phyloP scores from a whole-genome alignment of 257 asterid genomes.

The Petunia secreta region DNA sequence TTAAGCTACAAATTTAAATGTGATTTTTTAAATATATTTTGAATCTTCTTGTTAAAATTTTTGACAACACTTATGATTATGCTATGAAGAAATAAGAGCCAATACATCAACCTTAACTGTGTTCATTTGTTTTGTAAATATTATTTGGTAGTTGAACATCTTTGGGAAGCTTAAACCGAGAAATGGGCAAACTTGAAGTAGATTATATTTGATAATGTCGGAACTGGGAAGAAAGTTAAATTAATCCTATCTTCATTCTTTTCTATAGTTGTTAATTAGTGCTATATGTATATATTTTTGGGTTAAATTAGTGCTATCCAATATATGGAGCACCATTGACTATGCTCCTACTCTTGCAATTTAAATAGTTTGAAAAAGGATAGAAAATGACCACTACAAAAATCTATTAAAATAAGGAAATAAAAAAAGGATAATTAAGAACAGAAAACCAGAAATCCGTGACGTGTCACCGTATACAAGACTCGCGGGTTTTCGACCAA shows the following conservation, averaged over 20 bases:
- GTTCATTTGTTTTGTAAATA: background rate
- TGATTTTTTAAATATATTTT: no score
- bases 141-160: background rate
- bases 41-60: no score
- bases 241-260: background rate
- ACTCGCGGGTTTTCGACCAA: constrained; percentile 24
- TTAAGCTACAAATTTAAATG: no score
- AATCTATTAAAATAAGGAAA: background rate
- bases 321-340: background rate
- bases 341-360: background rate
- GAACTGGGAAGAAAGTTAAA: background rate
- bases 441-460: background rate
- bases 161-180: background rate
- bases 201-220: constrained; percentile 9
- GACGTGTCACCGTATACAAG: constrained; percentile 12
- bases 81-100: background rate
- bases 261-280: background rate
- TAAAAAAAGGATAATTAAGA: background rate
- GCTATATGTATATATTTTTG: background rate
- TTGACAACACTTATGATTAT: no score
- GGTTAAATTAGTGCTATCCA: no score
- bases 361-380: background rate
- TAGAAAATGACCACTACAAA: constrained; percentile 4
- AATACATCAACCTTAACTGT: background rate
- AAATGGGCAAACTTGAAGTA: background rate